Evolutionary conservation across 2,329 filamentous ascomycete species (phyloP).

Genomic region (Blastomyces gilchristii): DNA sequence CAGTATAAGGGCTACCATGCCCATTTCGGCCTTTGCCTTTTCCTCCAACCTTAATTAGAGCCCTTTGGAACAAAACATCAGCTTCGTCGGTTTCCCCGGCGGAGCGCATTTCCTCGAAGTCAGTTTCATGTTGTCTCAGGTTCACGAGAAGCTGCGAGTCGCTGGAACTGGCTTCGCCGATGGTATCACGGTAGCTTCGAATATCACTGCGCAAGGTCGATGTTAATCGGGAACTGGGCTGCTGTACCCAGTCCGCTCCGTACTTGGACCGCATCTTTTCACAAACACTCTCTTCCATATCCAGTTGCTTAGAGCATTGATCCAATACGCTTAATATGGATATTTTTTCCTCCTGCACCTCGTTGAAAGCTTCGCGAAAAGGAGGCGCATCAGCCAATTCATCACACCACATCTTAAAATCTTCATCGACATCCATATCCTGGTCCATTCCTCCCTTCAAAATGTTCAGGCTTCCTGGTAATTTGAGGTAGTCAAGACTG

Average conservation of each 20-base stretch:
- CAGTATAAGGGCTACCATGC: conserved; percentile 47
- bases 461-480: conserved; percentile 81
- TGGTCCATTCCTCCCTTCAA: conserved; percentile 89
- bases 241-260: conserved; percentile 89
- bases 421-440: conserved; percentile 75
- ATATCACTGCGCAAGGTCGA: conserved; percentile 80
- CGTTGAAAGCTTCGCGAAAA: conserved; percentile 68
- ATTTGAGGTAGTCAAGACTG: conserved; percentile 82
- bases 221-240: conserved; percentile 83
- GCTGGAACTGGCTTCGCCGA: conserved; percentile 80
- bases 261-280: conserved; percentile 99
- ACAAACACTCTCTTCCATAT: conserved; percentile 95
- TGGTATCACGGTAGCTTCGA: conserved; percentile 72
- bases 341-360: conserved; percentile 65
- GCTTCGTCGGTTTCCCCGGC: conserved; percentile 80
- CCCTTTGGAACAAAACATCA: conserved; percentile 78
- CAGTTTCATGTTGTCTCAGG: conserved; percentile 70
- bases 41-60: conserved; percentile 66
- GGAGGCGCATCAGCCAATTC: conserved; percentile 80
- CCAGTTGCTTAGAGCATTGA: conserved; percentile 72
- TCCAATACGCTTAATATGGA: conserved; percentile 64
- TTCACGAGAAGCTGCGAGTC: conserved; percentile 76
- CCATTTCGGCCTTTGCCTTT: conserved; percentile 51
- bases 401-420: conserved; percentile 88
- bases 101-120: conserved; percentile 90